phyloP scores from a whole-genome alignment of 768 basidiomycete genomes.

The Botryobasidium botryosum region DNA sequence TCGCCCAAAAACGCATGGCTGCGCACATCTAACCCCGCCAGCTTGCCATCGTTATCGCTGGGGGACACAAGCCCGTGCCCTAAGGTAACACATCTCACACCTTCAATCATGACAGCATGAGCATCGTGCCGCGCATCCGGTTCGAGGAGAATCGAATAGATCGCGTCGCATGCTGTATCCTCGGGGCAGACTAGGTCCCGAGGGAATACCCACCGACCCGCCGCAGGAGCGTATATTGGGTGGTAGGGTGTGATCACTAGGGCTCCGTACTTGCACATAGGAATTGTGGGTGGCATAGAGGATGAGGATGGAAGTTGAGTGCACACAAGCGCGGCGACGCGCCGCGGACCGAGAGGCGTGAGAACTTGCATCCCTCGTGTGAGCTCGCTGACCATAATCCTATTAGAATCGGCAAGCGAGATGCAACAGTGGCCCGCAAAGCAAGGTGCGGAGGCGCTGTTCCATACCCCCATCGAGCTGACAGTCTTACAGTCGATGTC shows the following conservation, averaged over 20 bases:
- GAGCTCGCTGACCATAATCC: slow-evolving; percentile 2
- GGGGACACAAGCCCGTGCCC: slow-evolving; percentile 8
- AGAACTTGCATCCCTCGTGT: slow-evolving; percentile 2
- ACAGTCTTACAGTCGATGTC: too few species aligned
- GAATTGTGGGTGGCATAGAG: too few species aligned
- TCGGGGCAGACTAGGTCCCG: slow-evolving; percentile 4
- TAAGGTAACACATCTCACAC: slow-evolving; percentile 9
- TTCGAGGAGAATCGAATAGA: slow-evolving; percentile 12
- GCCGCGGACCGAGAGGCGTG: slow-evolving; percentile 6
- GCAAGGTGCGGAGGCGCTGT: slow-evolving; percentile 10
- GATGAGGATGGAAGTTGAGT: too few species aligned
- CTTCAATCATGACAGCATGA: slow-evolving; percentile 9
- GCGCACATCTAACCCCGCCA: too few species aligned
- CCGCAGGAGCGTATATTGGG: slow-evolving; percentile 9
- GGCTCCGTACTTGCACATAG: slow-evolving; percentile 8
- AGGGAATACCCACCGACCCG: slow-evolving; percentile 12
- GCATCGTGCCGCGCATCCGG: slow-evolving; percentile 5
- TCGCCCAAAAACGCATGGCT: slow-evolving; percentile 11
- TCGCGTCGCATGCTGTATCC: slow-evolving; percentile 3
- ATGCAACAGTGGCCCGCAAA: slow-evolving; percentile 7
- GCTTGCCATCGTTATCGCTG: neutral
- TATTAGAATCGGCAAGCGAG: neutral
- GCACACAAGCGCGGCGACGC: too few species aligned
- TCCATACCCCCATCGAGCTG: slow-evolving; percentile 9
- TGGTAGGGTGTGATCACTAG: slow-evolving; percentile 12